Evolutionary conservation across 202 grass and related monocot species (phyloP).

Genomic region (Saccharum hybrid): DNA sequence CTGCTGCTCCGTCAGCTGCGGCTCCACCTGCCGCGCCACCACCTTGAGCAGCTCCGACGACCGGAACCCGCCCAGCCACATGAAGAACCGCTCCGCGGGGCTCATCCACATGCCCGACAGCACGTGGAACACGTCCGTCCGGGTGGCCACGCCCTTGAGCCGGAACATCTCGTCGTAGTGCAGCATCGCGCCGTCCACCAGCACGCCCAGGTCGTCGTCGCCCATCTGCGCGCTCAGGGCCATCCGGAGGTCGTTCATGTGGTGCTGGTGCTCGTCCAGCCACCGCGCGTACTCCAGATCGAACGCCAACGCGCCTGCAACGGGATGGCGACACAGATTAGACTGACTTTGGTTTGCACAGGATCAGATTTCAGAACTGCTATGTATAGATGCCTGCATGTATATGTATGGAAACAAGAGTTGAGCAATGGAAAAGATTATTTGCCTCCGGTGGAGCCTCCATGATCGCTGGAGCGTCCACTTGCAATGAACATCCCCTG

Average conservation of each 20-base stretch:
- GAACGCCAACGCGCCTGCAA: slow-evolving; percentile 62
- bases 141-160: slow-evolving; percentile 67
- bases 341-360: not conserved
- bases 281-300: slow-evolving; percentile 88
- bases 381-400: no score
- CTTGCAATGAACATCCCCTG: slow-evolving; percentile 88
- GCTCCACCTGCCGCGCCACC: slow-evolving; percentile 66
- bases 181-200: slow-evolving; percentile 64
- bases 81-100: slow-evolving; percentile 90
- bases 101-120: slow-evolving; percentile 94
- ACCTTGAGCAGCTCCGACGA: slow-evolving; percentile 89
- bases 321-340: not conserved
- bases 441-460: slow-evolving; percentile 67
- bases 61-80: slow-evolving; percentile 94
- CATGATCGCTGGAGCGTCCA: slow-evolving; percentile 60
- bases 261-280: slow-evolving; percentile 88
- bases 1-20: slow-evolving; percentile 74
- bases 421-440: slow-evolving; percentile 13
- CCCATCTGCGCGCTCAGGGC: slow-evolving; percentile 57
- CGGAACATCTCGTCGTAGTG: slow-evolving; percentile 87
- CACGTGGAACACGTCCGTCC: slow-evolving; percentile 85
- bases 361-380: not conserved
- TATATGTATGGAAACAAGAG: not conserved
- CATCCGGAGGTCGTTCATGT: slow-evolving; percentile 72
- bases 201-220: slow-evolving; percentile 66